These are phyloP conservation scores for Emericellopsis atlantica DNA, from an alignment of 2,329 filamentous ascomycete genomes.

Conservation along the genomic window DNA sequence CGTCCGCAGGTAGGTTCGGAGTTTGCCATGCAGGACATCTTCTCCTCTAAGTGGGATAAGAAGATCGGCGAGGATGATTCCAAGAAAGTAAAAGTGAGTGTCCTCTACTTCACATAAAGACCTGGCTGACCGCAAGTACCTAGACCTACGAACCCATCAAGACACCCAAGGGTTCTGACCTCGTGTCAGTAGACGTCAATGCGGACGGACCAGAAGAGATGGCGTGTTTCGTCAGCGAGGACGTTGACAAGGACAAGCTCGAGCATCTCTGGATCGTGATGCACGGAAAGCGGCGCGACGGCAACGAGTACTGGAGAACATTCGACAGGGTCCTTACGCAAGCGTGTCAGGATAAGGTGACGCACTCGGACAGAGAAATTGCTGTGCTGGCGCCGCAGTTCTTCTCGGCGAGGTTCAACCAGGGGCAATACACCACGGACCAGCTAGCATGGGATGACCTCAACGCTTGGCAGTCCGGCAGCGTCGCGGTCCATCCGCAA, in stretches of 20 bases:
- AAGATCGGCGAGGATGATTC: no score
- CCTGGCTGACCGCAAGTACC: no score
- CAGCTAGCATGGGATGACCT: conserved; percentile 5
- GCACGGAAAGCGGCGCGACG: conserved; percentile 5
- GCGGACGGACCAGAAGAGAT: neutral
- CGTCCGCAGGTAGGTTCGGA: no score
- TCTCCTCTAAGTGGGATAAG: no score
- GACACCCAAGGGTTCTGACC: neutral
- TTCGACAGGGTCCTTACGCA: conserved; percentile 1
- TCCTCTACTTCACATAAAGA: no score
- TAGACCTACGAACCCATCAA: neutral
- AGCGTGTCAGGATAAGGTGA: neutral
- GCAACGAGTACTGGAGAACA: conserved; percentile 3
- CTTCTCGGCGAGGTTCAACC: conserved; percentile 4
- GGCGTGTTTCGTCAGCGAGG: neutral
- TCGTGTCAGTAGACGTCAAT: neutral
- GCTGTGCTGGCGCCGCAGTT: conserved; percentile 3
- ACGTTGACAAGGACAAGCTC: neutral
- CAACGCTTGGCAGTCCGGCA: conserved; percentile 4
- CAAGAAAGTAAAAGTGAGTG: no score
- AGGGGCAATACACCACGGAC: conserved; percentile 3
- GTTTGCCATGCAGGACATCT: no score
- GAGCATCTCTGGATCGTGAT: conserved; percentile 1
- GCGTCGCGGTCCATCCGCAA: conserved; percentile 1
- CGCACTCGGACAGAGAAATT: neutral